phyloP scores from a whole-genome alignment of 257 asterid genomes.

The Haberlea rhodopensis region DNA sequence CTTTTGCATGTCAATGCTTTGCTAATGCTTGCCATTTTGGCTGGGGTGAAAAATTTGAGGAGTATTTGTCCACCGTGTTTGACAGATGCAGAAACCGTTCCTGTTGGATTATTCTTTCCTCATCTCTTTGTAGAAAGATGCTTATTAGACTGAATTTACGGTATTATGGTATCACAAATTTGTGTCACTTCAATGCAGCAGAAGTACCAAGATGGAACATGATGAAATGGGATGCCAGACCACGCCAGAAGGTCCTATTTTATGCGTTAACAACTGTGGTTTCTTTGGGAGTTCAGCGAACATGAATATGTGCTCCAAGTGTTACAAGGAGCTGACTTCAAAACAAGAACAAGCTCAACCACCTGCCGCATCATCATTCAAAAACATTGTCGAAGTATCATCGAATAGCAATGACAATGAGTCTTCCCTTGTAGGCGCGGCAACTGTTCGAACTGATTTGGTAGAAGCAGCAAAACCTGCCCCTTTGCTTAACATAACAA shows the following conservation, averaged over 20 bases:
- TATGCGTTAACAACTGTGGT: conserved; percentile 61
- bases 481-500: conserved; percentile 27
- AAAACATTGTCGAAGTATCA: conserved; percentile 46
- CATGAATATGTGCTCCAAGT: conserved; percentile 79
- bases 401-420: conserved; percentile 30
- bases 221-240: conserved; percentile 59
- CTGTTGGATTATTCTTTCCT: neutral
- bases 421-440: conserved; percentile 19
- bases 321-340: conserved; percentile 50
- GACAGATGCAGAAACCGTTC: neutral
- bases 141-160: neutral
- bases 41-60: neutral
- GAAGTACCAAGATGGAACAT: conserved; percentile 42
- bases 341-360: conserved; percentile 54
- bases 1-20: too few species aligned
- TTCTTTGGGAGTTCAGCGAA: conserved; percentile 61
- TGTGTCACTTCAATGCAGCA: conserved; percentile 18
- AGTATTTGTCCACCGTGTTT: neutral
- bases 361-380: conserved; percentile 54
- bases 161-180: neutral
- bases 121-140: neutral
- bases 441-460: conserved; percentile 16
- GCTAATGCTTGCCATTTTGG: neutral
- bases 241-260: conserved; percentile 47
- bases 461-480: conserved; percentile 16